Evolutionary conservation across 495 filamentous ascomycete species (phyloP).

Genomic region (Penicillium argentinense): DNA sequence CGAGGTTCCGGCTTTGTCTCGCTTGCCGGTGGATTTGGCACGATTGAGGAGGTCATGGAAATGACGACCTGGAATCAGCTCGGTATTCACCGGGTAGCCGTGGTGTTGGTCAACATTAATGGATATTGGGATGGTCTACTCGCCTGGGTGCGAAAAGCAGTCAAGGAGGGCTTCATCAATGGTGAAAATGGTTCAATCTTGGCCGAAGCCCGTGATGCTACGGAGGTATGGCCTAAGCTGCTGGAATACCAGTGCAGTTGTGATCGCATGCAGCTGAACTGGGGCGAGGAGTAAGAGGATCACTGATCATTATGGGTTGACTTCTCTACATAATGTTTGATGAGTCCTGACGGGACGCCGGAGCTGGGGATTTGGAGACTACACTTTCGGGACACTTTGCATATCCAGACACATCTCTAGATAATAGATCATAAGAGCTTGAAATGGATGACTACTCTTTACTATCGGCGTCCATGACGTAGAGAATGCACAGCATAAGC

Average conservation of each 20-base stretch:
- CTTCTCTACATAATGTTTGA: no score
- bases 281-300: slow-evolving; percentile 62
- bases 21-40: slow-evolving; percentile 87
- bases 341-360: no score
- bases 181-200: slow-evolving; percentile 68
- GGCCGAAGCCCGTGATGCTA: slow-evolving; percentile 67
- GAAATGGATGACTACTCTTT: no score
- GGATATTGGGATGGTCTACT: slow-evolving; percentile 90
- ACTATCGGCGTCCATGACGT: no score
- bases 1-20: slow-evolving; percentile 87
- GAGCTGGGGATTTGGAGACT: slow-evolving; percentile 2
- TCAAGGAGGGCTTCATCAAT: slow-evolving; percentile 73
- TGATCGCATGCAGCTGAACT: slow-evolving; percentile 75
- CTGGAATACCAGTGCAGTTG: slow-evolving; percentile 72
- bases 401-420: not conserved
- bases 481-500: slow-evolving; percentile 26
- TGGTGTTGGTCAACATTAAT: slow-evolving; percentile 81
- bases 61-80: slow-evolving; percentile 97
- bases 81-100: slow-evolving; percentile 81
- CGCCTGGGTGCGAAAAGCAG: slow-evolving; percentile 76
- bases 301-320: not conserved
- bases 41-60: slow-evolving; percentile 95
- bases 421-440: not conserved
- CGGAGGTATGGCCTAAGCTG: slow-evolving; percentile 70
- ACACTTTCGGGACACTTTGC: no score